These are phyloP conservation scores for Mucor mucedo DNA, from an alignment of 371 early-diverging fungal genomes.

Conservation along the genomic window DNA sequence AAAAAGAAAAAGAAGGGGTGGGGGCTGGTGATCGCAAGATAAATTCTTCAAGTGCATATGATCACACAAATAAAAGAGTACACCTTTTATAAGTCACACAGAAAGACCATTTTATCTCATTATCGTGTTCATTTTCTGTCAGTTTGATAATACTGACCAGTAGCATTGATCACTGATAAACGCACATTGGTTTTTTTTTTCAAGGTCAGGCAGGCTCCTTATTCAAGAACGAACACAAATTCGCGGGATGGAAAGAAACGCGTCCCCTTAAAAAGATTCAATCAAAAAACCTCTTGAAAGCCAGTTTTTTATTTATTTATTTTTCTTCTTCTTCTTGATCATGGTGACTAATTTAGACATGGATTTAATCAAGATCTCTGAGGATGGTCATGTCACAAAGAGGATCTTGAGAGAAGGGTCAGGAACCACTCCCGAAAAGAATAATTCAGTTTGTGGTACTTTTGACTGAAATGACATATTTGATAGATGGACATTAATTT, in stretches of 20 bases:
- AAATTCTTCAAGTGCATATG: neutral
- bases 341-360: neutral
- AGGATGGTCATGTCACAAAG: constrained; percentile 46
- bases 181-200: too few species aligned
- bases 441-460: constrained; percentile 34
- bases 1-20: neutral
- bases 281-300: neutral
- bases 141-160: too few species aligned
- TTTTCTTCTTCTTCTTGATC: constrained; percentile 2
- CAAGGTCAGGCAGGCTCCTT: too few species aligned
- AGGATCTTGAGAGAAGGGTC: constrained; percentile 36
- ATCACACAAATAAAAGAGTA: too few species aligned
- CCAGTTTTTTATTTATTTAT: neutral
- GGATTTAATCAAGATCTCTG: constrained; percentile 28
- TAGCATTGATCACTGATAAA: too few species aligned
- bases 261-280: neutral
- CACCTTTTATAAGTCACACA: too few species aligned
- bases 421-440: constrained; percentile 28
- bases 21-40: neutral
- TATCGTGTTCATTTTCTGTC: too few species aligned
- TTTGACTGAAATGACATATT: neutral
- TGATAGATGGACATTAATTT: neutral
- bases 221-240: too few species aligned
- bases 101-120: too few species aligned
- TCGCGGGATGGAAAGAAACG: too few species aligned